A percentile compares a stretch with the other conserved stretches of the same genome.
Evolutionary conservation across 768 basidiomycete genomes (phyloP).

Genomic region (Hirschioporus abietinus): DNA sequence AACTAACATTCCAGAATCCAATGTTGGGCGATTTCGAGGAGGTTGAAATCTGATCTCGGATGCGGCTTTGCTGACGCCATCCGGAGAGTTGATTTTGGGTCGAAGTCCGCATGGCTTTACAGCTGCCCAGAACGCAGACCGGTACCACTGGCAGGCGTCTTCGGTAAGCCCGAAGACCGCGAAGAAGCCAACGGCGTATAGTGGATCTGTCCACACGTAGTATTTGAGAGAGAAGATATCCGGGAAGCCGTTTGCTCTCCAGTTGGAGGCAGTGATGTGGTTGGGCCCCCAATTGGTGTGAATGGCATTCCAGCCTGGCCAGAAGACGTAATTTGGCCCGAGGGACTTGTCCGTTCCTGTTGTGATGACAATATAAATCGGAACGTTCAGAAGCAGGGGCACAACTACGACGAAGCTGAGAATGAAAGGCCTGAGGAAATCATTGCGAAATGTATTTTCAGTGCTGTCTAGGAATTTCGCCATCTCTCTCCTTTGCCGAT

Average conservation of each 20-base stretch:
- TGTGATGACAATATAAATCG: neutral
- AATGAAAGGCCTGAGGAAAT: neutral
- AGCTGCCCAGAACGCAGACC: neutral
- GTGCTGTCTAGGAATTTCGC: neutral
- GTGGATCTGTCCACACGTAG: slow-evolving; percentile 22
- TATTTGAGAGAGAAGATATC: slow-evolving; percentile 29
- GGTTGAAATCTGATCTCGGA: neutral
- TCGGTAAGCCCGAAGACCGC: neutral
- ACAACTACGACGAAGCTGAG: neutral
- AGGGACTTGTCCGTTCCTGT: neutral
- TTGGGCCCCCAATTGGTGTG: neutral
- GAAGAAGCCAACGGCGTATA: neutral
- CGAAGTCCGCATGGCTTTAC: neutral
- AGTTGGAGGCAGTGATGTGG: neutral
- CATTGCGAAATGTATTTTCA: neutral
- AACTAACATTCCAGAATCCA: neutral
- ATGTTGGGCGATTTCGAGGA: neutral
- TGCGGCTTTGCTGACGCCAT: neutral
- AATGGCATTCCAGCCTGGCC: neutral
- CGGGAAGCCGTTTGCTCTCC: neutral
- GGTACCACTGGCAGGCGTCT: neutral
- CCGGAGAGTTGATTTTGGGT: neutral
- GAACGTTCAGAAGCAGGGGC: neutral
- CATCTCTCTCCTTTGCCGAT: neutral
- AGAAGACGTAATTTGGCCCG: neutral